Base-by-base conservation (phyloP, 768 basidiomycete genomes). In the Xanthoconium purpureum region DNA sequence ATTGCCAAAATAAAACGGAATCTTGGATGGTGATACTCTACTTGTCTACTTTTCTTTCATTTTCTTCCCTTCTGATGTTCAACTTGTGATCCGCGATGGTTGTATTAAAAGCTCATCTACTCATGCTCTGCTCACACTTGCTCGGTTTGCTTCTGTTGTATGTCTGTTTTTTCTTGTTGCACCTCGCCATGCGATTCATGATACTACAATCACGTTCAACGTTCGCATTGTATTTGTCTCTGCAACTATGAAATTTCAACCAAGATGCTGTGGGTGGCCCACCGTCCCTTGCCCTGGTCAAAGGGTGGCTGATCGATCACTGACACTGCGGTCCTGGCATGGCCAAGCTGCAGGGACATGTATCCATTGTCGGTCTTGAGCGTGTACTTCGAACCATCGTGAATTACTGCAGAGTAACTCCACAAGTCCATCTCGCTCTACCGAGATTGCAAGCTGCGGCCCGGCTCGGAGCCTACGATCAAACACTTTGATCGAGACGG, bases 51-150 rank as follows among this genome's bases (percentile, higher is more conserved):
- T 49, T 38, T 45, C 44, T 24, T 57, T 54, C 47, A 45, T 24
- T 28, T 52, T 52, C 39, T 42, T 49, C 29, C n/a, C 32, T 51
- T 42, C 56, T 53, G 46, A 46, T 37, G 57, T 56, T 58, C 50
- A 54, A 45, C 54, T 51, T 49, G 47, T 54, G 40, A 52, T 59
- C 66, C 44, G 48, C 37, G 51, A 57, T 63, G 68, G 58, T 48
- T 59, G 61, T 70, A 56, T 57, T 49, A 52, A 63, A 52, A 52
- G 60, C 38, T 50, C 35, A 15, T 57, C 47, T 63, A 49, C 59
- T 59, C 46, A 44, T 58, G 40, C n/a, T 51, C 46, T 60, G 30
- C 54, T 44, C 55, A 54, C 39, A 28, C 47, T 20, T 33, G 29
- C 44, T 47, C 57, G 12, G 33, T 54, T 57, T 40, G 28, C 45